Conservation (phyloP, 192 early-diverging fungal genomes). For the Coemansia sp. region DNA sequence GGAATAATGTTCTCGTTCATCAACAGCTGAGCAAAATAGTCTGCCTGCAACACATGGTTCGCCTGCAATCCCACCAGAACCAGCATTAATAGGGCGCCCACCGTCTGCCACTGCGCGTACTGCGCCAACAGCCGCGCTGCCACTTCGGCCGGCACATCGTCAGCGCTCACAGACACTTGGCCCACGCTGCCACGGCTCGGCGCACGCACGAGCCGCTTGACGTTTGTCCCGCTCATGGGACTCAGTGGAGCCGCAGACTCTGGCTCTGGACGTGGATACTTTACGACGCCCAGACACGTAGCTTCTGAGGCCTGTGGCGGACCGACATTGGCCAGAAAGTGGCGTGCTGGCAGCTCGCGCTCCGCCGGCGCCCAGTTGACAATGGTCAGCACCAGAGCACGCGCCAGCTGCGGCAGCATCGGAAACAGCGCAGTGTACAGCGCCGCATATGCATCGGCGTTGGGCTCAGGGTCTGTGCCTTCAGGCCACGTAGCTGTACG, state of each 20-base stretch:
- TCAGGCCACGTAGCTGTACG: constrained; percentile 19
- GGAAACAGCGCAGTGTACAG: constrained; percentile 43
- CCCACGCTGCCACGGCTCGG: neutral
- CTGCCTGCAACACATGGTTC: constrained; percentile 48
- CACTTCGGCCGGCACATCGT: constrained; percentile 19
- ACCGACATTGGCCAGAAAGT: constrained; percentile 19
- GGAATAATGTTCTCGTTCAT: constrained; percentile 54
- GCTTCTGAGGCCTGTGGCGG: constrained; percentile 23
- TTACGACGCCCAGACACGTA: constrained; percentile 39
- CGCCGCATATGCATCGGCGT: neutral
- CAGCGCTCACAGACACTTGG: neutral
- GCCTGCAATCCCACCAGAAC: constrained; percentile 34
- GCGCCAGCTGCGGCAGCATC: constrained; percentile 33
- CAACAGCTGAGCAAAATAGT: constrained; percentile 48
- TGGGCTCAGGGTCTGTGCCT: constrained; percentile 11
- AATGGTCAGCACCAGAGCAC: constrained; percentile 36
- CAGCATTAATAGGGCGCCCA: constrained; percentile 34
- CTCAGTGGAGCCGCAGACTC: constrained; percentile 10
- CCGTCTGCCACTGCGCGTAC: constrained; percentile 50
- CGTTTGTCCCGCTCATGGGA: constrained; percentile 44
- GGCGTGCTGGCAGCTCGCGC: constrained; percentile 37
- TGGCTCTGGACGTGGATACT: constrained; percentile 16
- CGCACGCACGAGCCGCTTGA: constrained; percentile 33
- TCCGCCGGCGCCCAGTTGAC: constrained; percentile 48
- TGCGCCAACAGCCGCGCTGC: constrained; percentile 42